phyloP scores from a whole-genome alignment of 768 basidiomycete species.

The Tulasnella sp. region DNA sequence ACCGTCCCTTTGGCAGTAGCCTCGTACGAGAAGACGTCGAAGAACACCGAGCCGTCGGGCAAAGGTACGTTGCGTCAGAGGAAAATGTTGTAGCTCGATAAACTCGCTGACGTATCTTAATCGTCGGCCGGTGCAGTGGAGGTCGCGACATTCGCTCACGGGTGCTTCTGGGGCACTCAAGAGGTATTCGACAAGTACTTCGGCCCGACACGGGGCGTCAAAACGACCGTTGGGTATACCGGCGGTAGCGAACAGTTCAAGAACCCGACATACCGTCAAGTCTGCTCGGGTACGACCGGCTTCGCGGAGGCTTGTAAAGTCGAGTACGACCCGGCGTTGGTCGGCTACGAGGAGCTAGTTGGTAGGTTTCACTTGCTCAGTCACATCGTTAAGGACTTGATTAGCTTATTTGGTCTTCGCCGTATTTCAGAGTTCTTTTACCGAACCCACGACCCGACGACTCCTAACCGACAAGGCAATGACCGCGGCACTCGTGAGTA shows the following conservation, averaged over 20 bases:
- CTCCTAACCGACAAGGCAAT: constrained; percentile 61
- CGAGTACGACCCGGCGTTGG: constrained; percentile 68
- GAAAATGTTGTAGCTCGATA: too few species aligned
- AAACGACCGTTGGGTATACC: constrained; percentile 17
- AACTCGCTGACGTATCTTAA: not conserved
- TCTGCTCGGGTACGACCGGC: constrained; percentile 69
- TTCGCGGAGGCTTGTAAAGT: constrained; percentile 86
- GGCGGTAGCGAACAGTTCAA: constrained; percentile 18
- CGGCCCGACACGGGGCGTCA: constrained; percentile 11
- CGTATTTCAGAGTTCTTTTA: constrained; percentile 71
- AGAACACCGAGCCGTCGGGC: not conserved
- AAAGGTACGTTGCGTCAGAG: not conserved
- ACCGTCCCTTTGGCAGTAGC: not conserved
- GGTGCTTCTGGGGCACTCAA: constrained; percentile 21
- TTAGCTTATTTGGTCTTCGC: not conserved
- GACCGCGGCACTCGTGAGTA: constrained; percentile 64
- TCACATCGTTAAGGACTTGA: not conserved
- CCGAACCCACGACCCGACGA: constrained; percentile 88
- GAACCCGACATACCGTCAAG: constrained; percentile 53
- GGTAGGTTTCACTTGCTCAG: constrained; percentile 37
- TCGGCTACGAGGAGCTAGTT: constrained; percentile 77
- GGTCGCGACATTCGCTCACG: constrained; percentile 17
- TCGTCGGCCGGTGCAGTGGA: constrained; percentile 6
- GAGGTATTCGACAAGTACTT: constrained; percentile 16
- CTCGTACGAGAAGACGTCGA: constrained; percentile 1